These are phyloP conservation scores for Coprinellus aureogranulatus DNA, from an alignment of 768 basidiomycete genomes.

Conservation along the genomic window DNA sequence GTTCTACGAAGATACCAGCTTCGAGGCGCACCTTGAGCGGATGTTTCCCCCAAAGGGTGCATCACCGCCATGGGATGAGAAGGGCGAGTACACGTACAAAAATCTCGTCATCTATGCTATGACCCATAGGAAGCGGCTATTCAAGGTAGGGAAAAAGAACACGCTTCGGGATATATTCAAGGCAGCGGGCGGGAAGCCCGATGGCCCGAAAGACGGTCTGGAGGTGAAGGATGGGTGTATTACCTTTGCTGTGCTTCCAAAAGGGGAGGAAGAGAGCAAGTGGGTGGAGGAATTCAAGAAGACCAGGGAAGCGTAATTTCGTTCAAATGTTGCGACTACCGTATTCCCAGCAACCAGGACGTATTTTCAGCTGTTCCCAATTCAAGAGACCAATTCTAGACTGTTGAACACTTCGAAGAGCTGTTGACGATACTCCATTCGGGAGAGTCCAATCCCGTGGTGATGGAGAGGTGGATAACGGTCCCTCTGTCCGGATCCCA, in stretches of 20 bases:
- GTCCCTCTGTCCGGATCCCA: neutral
- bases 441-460: neutral
- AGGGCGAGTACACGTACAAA: constrained; percentile 60
- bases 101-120: constrained; percentile 81
- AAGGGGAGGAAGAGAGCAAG: constrained; percentile 68
- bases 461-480: neutral
- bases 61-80: constrained; percentile 74
- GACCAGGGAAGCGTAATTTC: constrained; percentile 29
- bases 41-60: constrained; percentile 80
- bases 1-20: constrained; percentile 83
- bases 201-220: constrained; percentile 69
- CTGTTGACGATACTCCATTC: too few species aligned
- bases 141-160: constrained; percentile 93
- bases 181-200: constrained; percentile 58
- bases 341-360: neutral
- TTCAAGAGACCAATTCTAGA: neutral
- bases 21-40: constrained; percentile 67
- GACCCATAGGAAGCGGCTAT: constrained; percentile 68
- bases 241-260: constrained; percentile 75
- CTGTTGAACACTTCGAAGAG: too few species aligned
- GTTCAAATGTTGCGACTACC: neutral
- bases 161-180: constrained; percentile 74
- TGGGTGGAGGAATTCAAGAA: constrained; percentile 91
- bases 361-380: neutral
- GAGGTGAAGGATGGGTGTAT: constrained; percentile 82